A percentile compares a stretch with the other conserved stretches of the same genome.
Evolutionary conservation across 202 grass and related monocot species (phyloP).

Genomic region (Schoenoplectus tabernaemontani): DNA sequence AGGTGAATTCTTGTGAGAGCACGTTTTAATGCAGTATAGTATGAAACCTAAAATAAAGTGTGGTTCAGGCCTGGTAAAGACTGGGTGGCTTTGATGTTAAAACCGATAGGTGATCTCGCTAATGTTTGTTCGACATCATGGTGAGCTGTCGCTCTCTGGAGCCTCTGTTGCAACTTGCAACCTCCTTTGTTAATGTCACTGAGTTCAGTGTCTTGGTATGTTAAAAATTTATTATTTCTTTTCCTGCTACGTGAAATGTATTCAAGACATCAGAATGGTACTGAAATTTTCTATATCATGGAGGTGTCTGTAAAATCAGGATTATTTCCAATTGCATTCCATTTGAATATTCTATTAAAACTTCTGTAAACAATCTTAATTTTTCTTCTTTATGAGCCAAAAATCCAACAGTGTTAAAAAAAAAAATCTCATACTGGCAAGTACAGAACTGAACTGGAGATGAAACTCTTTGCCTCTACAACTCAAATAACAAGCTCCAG

Average conservation of each 20-base stretch:
- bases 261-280: background rate
- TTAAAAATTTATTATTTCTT: background rate
- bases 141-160: conserved; percentile 61
- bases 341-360: background rate
- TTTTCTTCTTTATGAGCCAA: background rate
- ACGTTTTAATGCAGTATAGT: conserved; percentile 1
- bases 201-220: conserved; percentile 85
- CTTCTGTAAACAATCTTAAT: background rate
- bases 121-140: conserved; percentile 83
- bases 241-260: background rate
- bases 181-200: conserved; percentile 82
- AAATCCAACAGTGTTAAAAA: background rate
- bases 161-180: conserved; percentile 62
- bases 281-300: background rate
- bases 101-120: conserved; percentile 68
- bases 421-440: background rate
- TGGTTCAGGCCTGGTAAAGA: background rate
- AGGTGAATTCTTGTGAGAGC: no score
- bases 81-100: background rate
- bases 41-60: background rate
- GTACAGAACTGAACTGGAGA: background rate
- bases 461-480: background rate
- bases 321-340: background rate
- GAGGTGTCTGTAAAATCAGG: background rate
- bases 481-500: background rate